Evolutionary conservation across 2,329 filamentous ascomycete genomes (phyloP).

Genomic region (Fulvia fulva): DNA sequence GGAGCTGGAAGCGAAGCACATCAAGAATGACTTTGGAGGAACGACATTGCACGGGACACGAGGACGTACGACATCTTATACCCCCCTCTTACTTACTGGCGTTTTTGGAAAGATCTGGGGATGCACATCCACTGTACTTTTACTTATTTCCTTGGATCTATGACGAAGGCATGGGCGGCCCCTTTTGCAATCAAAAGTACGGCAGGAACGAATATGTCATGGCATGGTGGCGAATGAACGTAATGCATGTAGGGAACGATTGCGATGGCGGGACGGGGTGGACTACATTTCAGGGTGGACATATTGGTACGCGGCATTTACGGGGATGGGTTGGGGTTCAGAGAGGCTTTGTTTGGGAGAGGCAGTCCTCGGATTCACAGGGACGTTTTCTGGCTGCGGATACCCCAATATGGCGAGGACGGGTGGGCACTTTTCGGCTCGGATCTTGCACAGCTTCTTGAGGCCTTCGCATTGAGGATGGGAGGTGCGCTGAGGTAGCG

Average conservation of each 20-base stretch:
- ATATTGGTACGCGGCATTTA: not conserved
- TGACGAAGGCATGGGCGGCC: not conserved
- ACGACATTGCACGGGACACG: not conserved
- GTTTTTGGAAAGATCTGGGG: not conserved
- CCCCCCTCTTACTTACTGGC: not conserved
- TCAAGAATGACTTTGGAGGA: not conserved
- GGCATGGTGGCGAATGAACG: not conserved
- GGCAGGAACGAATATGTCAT: not conserved
- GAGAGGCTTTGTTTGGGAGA: not conserved
- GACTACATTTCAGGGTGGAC: not conserved
- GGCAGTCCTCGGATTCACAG: not conserved
- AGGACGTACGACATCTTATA: not conserved
- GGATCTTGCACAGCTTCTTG: not conserved
- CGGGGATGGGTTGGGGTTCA: not conserved
- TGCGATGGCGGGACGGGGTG: not conserved
- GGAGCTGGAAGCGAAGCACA: no score
- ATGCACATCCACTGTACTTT: not conserved
- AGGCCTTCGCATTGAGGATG: not conserved
- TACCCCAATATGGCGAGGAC: not conserved
- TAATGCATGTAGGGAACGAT: not conserved
- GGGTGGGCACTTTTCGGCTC: not conserved
- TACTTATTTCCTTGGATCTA: not conserved
- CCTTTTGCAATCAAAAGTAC: not conserved
- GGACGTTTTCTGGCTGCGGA: not conserved
- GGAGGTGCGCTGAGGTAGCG: not conserved